Conservation (phyloP, 2,329 filamentous ascomycete species). For the Colletotrichum somersetense region DNA sequence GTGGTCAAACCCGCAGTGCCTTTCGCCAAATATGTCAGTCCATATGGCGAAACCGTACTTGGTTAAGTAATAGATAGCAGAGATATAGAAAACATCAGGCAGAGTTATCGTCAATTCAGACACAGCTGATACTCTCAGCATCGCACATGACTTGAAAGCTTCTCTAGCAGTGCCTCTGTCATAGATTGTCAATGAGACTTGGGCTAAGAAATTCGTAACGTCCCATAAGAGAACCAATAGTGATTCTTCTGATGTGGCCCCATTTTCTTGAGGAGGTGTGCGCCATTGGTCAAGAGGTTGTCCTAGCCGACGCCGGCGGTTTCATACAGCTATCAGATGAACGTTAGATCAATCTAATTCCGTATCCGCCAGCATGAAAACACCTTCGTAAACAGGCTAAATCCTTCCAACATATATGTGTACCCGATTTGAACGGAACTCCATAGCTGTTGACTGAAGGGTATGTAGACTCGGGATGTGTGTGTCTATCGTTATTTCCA, state of each 20-base stretch:
- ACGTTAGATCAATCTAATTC: background rate
- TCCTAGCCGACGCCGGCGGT: conserved; percentile 49
- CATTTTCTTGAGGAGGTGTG: conserved; percentile 53
- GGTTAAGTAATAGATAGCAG: conserved; percentile 67
- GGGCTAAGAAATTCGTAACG: conserved; percentile 65
- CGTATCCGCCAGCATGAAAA: background rate
- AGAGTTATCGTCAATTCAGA: conserved; percentile 70
- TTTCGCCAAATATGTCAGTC: conserved; percentile 62
- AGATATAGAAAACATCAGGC: conserved; percentile 66
- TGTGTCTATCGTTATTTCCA: conserved; percentile 63
- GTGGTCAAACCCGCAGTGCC: conserved; percentile 56
- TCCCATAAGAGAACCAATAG: conserved; percentile 68
- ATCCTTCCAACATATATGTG: conserved; percentile 46
- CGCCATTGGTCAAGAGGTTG: conserved; percentile 53
- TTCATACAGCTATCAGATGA: conserved; percentile 48
- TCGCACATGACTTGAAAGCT: conserved; percentile 52
- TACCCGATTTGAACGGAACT: conserved; percentile 53
- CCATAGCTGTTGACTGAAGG: conserved; percentile 53
- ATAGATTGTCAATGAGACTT: conserved; percentile 59
- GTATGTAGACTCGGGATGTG: conserved; percentile 58
- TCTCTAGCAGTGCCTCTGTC: conserved; percentile 46
- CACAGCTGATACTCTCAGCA: conserved; percentile 66
- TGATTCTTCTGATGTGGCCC: conserved; percentile 50
- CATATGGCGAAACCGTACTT: conserved; percentile 67
- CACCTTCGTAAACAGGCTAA: too few relatives aligned